phyloP scores from a whole-genome alignment of 2,329 filamentous ascomycete genomes.

The Allantophomopsis lycopodina region DNA sequence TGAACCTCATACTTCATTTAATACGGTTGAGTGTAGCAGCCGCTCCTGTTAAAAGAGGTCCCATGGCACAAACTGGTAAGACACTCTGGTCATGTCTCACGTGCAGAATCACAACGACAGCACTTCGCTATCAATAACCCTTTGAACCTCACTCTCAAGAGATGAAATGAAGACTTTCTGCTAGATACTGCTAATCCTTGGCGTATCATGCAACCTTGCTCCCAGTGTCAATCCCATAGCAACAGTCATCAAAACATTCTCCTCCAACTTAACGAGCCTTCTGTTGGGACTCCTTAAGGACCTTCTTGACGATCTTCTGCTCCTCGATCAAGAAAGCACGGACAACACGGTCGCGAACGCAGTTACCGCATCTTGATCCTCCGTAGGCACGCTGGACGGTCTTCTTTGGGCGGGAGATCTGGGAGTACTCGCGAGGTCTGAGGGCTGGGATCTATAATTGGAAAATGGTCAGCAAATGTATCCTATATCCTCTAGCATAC shows the following conservation, averaged over 20 bases:
- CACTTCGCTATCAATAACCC: no score
- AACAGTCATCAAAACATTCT: conserved; percentile 12
- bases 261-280: conserved; percentile 22
- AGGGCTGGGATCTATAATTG: conserved; percentile 71
- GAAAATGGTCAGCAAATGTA: conserved; percentile 15
- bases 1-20: no score
- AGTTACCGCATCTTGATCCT: conserved; percentile 96
- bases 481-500: neutral
- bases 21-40: no score
- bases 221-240: conserved; percentile 17
- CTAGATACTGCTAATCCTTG: conserved; percentile 20
- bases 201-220: conserved; percentile 17
- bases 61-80: no score
- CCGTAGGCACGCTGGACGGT: conserved; percentile 97
- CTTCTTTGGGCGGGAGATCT: conserved; percentile 98
- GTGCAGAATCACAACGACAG: no score
- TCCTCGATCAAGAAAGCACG: conserved; percentile 99
- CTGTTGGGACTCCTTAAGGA: conserved; percentile 94
- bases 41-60: no score
- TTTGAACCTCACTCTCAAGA: neutral
- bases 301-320: conserved; percentile 99
- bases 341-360: conserved; percentile 94
- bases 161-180: conserved; percentile 11
- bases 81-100: no score
- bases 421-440: conserved; percentile 93